phyloP scores from a whole-genome alignment of 2,329 filamentous ascomycete genomes.

The Ascochyta koolunga region DNA sequence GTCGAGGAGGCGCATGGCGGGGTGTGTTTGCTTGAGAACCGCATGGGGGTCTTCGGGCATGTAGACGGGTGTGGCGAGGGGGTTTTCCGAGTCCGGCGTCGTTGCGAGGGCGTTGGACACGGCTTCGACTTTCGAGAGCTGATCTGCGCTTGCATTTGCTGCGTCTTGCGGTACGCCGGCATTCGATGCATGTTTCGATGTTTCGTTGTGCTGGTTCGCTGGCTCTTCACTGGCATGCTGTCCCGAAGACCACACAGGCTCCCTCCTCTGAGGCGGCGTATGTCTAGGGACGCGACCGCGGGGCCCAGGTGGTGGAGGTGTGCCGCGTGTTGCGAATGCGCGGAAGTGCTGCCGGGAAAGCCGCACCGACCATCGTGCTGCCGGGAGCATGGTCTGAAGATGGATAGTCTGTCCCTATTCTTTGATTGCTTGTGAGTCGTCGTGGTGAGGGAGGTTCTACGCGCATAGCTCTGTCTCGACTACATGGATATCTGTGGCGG shows the following conservation, averaged over 20 bases:
- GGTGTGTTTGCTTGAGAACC: conserved; percentile 64
- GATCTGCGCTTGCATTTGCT: background rate
- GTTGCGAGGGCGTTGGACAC: conserved; percentile 54
- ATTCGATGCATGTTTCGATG: conserved; percentile 18
- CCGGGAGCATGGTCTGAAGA: conserved; percentile 27
- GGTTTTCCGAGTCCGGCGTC: conserved; percentile 51
- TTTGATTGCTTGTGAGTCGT: no score
- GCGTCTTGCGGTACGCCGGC: conserved; percentile 11
- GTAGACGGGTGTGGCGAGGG: conserved; percentile 64
- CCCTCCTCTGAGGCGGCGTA: conserved; percentile 18
- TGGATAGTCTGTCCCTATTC: no score
- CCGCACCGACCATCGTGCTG: conserved; percentile 35
- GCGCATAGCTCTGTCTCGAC: no score
- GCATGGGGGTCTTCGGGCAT: conserved; percentile 66
- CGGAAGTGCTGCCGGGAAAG: conserved; percentile 33
- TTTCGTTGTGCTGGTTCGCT: conserved; percentile 14
- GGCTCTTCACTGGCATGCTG: conserved; percentile 13
- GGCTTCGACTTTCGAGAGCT: conserved; percentile 48
- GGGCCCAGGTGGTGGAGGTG: conserved; percentile 25
- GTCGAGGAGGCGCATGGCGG: conserved; percentile 62
- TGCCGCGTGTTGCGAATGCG: conserved; percentile 31
- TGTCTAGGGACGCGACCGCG: conserved; percentile 32
- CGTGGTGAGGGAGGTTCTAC: no score
- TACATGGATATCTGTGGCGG: background rate
- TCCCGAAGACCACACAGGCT: conserved; percentile 18